These are phyloP conservation scores for Aspergillus biplanus DNA, from an alignment of 495 filamentous ascomycete species.

Conservation along the genomic window DNA sequence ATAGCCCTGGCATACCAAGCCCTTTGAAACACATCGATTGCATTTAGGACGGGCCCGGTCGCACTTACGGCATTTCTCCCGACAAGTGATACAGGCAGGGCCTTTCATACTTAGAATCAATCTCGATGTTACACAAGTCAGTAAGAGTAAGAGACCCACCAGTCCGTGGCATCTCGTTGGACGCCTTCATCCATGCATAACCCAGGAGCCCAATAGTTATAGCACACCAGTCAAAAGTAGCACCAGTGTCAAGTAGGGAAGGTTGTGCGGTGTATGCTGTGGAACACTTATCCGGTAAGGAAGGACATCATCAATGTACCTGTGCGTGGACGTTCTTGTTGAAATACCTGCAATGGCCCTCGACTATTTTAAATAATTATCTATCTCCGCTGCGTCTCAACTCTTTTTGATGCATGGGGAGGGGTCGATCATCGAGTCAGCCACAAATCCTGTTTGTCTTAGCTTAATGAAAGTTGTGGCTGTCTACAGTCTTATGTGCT, in stretches of 20 bases:
- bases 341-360: no score
- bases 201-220: no score
- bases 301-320: no score
- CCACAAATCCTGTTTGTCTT: not conserved
- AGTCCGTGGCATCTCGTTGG: slow-evolving; percentile 14
- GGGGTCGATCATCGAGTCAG: not conserved
- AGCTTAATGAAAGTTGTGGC: not conserved
- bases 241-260: no score
- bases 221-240: no score
- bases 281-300: no score
- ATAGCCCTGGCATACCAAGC: slow-evolving; percentile 40
- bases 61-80: slow-evolving; percentile 40
- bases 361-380: no score
- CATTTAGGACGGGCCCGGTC: slow-evolving; percentile 34
- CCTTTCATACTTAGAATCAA: slow-evolving; percentile 15
- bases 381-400: no score
- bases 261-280: no score
- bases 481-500: not conserved
- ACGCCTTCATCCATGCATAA: not conserved
- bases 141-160: slow-evolving; percentile 9
- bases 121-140: not conserved
- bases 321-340: no score
- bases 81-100: slow-evolving; percentile 38
- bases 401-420: not conserved
- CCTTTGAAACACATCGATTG: slow-evolving; percentile 34